Evolutionary conservation across 192 early-diverging fungal genomes (phyloP).

Genomic region (Backusella westeae): DNA sequence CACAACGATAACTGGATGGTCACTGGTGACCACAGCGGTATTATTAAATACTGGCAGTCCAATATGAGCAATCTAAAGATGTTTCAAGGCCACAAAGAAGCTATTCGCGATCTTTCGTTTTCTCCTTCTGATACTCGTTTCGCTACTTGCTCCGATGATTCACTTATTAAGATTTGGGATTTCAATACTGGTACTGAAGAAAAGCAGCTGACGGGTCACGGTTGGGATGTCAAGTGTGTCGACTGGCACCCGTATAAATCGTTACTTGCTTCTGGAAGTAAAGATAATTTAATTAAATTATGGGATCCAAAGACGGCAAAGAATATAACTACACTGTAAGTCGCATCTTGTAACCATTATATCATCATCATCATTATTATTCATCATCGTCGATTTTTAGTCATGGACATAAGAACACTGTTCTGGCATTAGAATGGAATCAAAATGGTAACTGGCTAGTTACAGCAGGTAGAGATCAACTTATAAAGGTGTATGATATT

Average conservation of each 20-base stretch:
- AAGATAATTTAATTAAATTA: constrained; percentile 93
- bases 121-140: constrained; percentile 91
- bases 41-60: constrained; percentile 97
- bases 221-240: constrained; percentile 95
- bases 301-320: constrained; percentile 96
- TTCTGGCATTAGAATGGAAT: constrained; percentile 92
- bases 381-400: constrained; percentile 32
- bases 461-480: constrained; percentile 85
- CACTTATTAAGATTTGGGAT: constrained; percentile 94
- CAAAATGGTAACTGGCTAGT: constrained; percentile 96
- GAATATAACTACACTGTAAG: constrained; percentile 80
- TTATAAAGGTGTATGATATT: constrained; percentile 93
- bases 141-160: constrained; percentile 94
- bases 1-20: constrained; percentile 96
- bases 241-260: constrained; percentile 98
- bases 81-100: constrained; percentile 84
- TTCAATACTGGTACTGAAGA: constrained; percentile 88
- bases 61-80: constrained; percentile 94
- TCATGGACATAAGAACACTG: constrained; percentile 92
- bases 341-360: background rate
- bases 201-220: constrained; percentile 78
- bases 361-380: background rate
- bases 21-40: constrained; percentile 85
- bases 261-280: constrained; percentile 89
- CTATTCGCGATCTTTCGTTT: constrained; percentile 90